phyloP scores from a whole-genome alignment of 2,329 filamentous ascomycete genomes.

The Aspergillus fumigatiaffinis region DNA sequence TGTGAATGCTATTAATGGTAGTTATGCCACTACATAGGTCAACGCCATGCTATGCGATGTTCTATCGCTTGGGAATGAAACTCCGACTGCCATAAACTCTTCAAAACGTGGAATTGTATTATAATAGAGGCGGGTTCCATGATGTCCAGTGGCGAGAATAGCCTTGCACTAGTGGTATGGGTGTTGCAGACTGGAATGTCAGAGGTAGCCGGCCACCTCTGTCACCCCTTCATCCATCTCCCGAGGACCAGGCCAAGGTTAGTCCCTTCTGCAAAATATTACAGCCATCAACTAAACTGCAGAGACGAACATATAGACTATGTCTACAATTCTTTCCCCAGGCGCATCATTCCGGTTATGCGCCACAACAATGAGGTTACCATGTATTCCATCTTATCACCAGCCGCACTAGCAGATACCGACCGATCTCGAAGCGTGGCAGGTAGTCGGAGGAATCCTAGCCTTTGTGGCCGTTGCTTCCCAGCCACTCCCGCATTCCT shows the following conservation, averaged over 20 bases:
- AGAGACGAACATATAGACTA: no score
- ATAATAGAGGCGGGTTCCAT: neutral
- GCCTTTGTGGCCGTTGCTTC: neutral
- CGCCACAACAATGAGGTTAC: neutral
- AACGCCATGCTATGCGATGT: neutral
- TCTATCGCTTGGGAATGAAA: neutral
- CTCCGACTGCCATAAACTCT: neutral
- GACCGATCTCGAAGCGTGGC: neutral
- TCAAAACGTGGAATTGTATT: neutral
- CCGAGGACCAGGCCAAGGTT: neutral
- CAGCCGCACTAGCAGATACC: neutral
- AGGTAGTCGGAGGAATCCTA: neutral
- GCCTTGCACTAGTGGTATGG: neutral
- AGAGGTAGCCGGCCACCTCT: neutral
- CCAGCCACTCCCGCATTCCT: slow-evolving; percentile 11
- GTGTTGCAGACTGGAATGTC: neutral
- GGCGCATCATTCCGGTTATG: neutral
- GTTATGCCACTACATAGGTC: neutral
- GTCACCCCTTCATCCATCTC: no score
- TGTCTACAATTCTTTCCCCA: neutral
- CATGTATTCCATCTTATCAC: neutral
- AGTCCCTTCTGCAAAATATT: neutral
- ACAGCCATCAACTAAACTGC: neutral
- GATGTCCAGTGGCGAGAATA: neutral
- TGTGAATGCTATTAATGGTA: neutral